Percentiles rank a stretch among this genome's conserved stretches.
Evolutionary conservation across 2,329 filamentous ascomycete species (phyloP).

Genomic region (Aspergillus sp.): DNA sequence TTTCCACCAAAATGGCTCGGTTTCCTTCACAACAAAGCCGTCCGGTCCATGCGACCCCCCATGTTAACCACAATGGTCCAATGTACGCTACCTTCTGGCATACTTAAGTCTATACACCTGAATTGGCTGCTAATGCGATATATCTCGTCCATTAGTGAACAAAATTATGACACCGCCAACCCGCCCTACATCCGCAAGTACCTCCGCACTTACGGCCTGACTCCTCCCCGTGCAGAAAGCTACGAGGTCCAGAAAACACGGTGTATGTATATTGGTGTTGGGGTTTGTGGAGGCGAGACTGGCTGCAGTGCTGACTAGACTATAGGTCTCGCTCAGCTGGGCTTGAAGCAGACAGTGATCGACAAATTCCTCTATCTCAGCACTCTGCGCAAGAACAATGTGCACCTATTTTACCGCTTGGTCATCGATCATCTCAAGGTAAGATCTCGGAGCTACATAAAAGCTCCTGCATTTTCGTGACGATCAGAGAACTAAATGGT

Average conservation of each 20-base stretch:
- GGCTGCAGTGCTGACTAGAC: constrained; percentile 10
- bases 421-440: constrained; percentile 49
- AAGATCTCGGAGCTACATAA: not conserved
- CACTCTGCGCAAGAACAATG: constrained; percentile 52
- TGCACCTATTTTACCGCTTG: constrained; percentile 54
- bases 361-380: constrained; percentile 53
- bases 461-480: not conserved
- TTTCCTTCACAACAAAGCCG: constrained; percentile 37
- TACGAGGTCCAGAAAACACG: constrained; percentile 52
- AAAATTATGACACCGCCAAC: constrained; percentile 51
- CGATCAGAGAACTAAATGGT: constrained; percentile 16
- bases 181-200: constrained; percentile 52
- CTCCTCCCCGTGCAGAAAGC: constrained; percentile 49
- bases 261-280: constrained; percentile 32
- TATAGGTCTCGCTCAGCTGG: constrained; percentile 47
- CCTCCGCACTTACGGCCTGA: constrained; percentile 52
- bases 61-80: constrained; percentile 32
- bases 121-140: not conserved
- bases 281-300: not conserved
- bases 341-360: constrained; percentile 47
- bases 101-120: not conserved
- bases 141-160: constrained; percentile 30
- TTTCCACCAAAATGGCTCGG: constrained; percentile 34
- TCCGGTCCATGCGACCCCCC: constrained; percentile 36
- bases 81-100: constrained; percentile 28